Base-by-base conservation (phyloP, 257 asterid genomes). In the Anisodus tanguticus region DNA sequence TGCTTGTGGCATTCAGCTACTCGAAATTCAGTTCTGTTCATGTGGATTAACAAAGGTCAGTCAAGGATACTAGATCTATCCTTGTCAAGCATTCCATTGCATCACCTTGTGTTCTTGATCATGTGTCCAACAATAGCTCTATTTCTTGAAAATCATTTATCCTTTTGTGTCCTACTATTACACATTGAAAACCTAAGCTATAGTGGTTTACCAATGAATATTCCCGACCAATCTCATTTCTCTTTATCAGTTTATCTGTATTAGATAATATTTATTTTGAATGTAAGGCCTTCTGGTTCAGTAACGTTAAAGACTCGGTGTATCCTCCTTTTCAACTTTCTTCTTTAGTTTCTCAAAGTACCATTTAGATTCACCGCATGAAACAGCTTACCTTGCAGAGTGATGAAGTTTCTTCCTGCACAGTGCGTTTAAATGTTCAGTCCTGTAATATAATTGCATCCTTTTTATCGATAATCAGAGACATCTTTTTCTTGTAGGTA, bases 401-500 rank as follows among this genome's bases (percentile, higher is more conserved):
- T 11, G 45, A 47, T 49, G 39, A 55, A 47, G 5, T 31, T 45
- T 72, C 51, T 72, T 72, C 59, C 57, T 76, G 45, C 45, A 51
- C 22, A 51, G n/a, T 51, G 63, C 0, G 26, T 51, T 22, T 26
- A 43, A 41, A 19, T 76, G 11, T 51, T 12, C 12, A 0, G 81
- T 26, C 4, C 2, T 26, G 63, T 76, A 76, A 3, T 76, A 10
- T 76, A 26, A 2, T 4, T 76, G 64, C 81, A 53, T 51, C 15
- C 26, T 2, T 76, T 76, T 13, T 76, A 47, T 26, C 26, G 81
- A 76, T 45, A 71, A 54, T 76, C 13, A 0, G n/a, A 76, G 19
- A 66, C 62, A 31, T 51, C 9, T 55, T 8, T 63, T 63, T 81
- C 67, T 82, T 1, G 53, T 67, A 93, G 97, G 92, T 79, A 95